A percentile compares a stretch with the other conserved stretches of the same genome.
Conservation (phyloP, 768 basidiomycete species). For the Boletus rubescentipes region DNA sequence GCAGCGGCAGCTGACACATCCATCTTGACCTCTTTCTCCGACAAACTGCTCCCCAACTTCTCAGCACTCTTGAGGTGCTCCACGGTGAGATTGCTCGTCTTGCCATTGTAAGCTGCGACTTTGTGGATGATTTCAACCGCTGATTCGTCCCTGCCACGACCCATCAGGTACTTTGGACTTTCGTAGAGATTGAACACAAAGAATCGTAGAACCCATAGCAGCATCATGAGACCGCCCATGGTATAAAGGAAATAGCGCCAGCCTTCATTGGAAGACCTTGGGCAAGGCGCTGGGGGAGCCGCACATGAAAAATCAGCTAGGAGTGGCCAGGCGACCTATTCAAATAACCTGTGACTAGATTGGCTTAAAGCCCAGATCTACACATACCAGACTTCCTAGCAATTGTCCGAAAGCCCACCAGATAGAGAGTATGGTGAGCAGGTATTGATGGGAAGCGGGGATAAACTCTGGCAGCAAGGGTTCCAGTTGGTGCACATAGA, state of each 20-base stretch:
- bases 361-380: background rate
- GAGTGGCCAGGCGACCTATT: conserved; percentile 69
- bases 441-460: conserved; percentile 71
- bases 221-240: conserved; percentile 69
- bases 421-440: conserved; percentile 70
- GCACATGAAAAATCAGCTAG: conserved; percentile 68
- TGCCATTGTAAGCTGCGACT: conserved; percentile 62
- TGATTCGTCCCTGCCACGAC: conserved; percentile 58
- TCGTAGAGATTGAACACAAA: conserved; percentile 67
- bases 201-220: conserved; percentile 62
- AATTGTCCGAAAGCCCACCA: conserved; percentile 84
- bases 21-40: conserved; percentile 17
- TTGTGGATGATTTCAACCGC: conserved; percentile 63
- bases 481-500: background rate
- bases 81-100: conserved; percentile 44
- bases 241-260: conserved; percentile 77
- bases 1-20: conserved; percentile 40
- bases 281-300: conserved; percentile 46
- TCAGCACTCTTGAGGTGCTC: conserved; percentile 43
- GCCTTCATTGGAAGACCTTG: conserved; percentile 56
- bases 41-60: conserved; percentile 9
- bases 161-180: conserved; percentile 72
- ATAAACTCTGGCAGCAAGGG: conserved; percentile 52
- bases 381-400: conserved; percentile 48
- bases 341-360: background rate